phyloP scores from a whole-genome alignment of 257 asterid species.

The Nicotiana sylvestris region DNA sequence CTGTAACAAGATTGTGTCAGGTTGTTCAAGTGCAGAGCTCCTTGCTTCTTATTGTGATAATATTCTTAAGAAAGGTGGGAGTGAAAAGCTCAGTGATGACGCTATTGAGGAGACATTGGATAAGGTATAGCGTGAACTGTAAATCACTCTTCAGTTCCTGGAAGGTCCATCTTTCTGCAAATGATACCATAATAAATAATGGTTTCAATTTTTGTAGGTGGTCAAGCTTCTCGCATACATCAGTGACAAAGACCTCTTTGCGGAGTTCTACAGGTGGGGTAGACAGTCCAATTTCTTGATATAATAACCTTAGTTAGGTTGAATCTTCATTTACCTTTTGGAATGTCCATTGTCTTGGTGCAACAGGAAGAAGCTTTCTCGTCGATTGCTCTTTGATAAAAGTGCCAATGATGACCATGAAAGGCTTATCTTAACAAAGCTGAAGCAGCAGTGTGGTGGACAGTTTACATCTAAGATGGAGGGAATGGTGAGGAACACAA shows the following conservation, averaged over 20 bases:
- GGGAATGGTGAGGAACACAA: constrained; percentile 42
- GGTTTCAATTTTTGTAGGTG: constrained; percentile 23
- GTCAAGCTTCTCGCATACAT: constrained; percentile 45
- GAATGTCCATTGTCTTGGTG: neutral
- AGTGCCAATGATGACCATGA: constrained; percentile 50
- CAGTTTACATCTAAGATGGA: constrained; percentile 65
- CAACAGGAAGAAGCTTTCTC: constrained; percentile 51
- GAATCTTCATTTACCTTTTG: neutral
- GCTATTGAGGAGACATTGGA: constrained; percentile 65
- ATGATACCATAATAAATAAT: neutral
- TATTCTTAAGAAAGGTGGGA: constrained; percentile 62
- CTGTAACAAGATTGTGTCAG: constrained; percentile 66
- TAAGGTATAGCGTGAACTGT: constrained; percentile 33
- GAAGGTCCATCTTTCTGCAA: neutral
- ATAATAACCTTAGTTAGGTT: neutral
- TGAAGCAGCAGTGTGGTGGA: constrained; percentile 53
- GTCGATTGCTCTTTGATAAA: constrained; percentile 48
- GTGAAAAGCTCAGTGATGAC: constrained; percentile 66
- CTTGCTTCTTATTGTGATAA: constrained; percentile 71
- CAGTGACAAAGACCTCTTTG: constrained; percentile 55
- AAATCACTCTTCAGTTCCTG: neutral
- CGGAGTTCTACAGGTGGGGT: constrained; percentile 44
- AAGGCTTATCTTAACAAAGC: constrained; percentile 38
- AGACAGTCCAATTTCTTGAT: neutral
- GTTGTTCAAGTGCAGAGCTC: constrained; percentile 63